Percentiles rank a stretch among this genome's conserved stretches.
Evolutionary conservation across 805 yeast species (phyloP).

Genomic region (Yarrowia porcina): DNA sequence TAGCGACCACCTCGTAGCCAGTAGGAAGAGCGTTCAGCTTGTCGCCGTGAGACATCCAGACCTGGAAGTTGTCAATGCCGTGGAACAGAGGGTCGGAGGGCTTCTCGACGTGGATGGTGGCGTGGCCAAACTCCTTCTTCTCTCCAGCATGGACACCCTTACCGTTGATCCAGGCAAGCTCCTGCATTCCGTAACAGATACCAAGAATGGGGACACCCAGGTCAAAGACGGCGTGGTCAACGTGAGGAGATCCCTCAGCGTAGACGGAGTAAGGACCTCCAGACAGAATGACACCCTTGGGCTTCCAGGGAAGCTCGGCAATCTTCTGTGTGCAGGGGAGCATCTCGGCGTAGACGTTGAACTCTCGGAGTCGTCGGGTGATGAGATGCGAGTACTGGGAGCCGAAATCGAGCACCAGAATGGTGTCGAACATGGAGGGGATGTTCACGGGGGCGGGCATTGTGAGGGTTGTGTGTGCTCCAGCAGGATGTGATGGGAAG

Average conservation of each 20-base stretch:
- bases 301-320: slow-evolving; percentile 85
- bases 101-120: slow-evolving; percentile 76
- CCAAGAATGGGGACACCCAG: slow-evolving; percentile 92
- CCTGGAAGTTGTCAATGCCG: slow-evolving; percentile 90
- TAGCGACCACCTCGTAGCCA: slow-evolving; percentile 85
- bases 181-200: slow-evolving; percentile 99
- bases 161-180: slow-evolving; percentile 96
- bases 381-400: slow-evolving; percentile 97
- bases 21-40: slow-evolving; percentile 86
- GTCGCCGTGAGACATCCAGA: slow-evolving; percentile 99
- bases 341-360: slow-evolving; percentile 98
- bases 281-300: slow-evolving; percentile 91
- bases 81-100: slow-evolving; percentile 66
- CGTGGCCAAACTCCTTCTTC: slow-evolving; percentile 98
- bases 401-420: slow-evolving; percentile 94
- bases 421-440: slow-evolving; percentile 89
- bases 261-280: slow-evolving; percentile 99
- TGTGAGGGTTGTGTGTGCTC: slow-evolving; percentile 3
- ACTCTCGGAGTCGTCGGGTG: slow-evolving; percentile 95
- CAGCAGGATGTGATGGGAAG: not conserved
- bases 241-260: slow-evolving; percentile 94
- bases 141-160: slow-evolving; percentile 85
- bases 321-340: slow-evolving; percentile 98
- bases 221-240: slow-evolving; percentile 88
- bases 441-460: slow-evolving; percentile 50